Evolutionary conservation across 208 protist species (phyloP), one percentile per base, ranked within the genome.

Genomic region (Leishmania tropica): DNA sequence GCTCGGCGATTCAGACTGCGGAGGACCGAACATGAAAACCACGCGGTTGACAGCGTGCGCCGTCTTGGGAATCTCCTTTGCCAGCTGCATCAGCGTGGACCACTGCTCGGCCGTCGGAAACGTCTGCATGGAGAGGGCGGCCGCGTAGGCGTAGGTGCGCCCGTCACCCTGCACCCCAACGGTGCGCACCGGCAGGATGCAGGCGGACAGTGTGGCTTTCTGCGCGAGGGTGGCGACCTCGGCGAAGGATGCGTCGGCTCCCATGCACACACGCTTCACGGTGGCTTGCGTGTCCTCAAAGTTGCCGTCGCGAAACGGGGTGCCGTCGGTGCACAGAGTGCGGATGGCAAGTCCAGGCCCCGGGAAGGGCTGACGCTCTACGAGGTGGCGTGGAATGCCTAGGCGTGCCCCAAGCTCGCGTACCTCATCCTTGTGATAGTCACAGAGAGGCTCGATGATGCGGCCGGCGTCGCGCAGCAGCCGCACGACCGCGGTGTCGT

Each of bases 361-460:
- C n/a, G 99, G 98, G 80, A 99, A 99, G 6, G 98, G 98, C 85
- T 99, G 97, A 4, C 96, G 89, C 73, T 96, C 85, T 35, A 99
- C 97, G 5, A 99, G 89, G 0, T 92, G 78, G 13, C 95, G 81
- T n/a, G 98, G 90, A 62, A 99, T 93, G 40, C 98, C 99, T 24
- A 99, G 92, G 31, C 89, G 85, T 13, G 78, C 78, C 67, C 99
- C 99, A 15, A 99, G 89, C 77, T 97, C 96, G 19, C 99, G 91
- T 24, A 99, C 96, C 91, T 99, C 99, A 89, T 99, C 99, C 92
- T 99, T 99, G 93, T 99, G 98, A 73, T 99, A 99, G 80, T 99
- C 96, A 75, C 92, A 94, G 28, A 99, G 96, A 28, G 99, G 99
- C 87, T 99, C 99, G 76, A 99, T 97, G 58, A 99, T 99, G 77